Conservation (phyloP, 2,329 filamentous ascomycete genomes). For the Talaromyces sp. region DNA sequence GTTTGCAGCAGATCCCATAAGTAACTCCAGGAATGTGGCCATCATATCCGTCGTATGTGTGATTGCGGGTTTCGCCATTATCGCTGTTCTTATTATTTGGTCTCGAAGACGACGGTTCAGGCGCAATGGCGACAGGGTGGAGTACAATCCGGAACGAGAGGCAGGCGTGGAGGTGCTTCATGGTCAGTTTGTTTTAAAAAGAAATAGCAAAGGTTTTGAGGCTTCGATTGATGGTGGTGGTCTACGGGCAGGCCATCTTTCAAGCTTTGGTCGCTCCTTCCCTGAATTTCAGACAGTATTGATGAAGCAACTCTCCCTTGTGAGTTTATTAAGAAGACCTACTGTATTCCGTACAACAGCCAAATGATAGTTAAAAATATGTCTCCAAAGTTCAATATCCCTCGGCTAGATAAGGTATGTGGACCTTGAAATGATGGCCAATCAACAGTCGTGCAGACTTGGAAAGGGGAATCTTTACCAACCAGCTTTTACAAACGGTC, state of each 20-base stretch:
- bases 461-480: too few relatives aligned
- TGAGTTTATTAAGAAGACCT: background rate
- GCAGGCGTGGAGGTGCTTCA: background rate
- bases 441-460: background rate
- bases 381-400: background rate
- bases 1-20: background rate
- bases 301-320: background rate
- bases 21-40: background rate
- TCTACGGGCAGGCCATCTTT: background rate
- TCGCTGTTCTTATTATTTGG: background rate
- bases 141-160: slow-evolving; percentile 1
- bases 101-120: background rate
- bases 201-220: background rate
- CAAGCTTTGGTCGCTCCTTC: too few relatives aligned
- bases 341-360: background rate
- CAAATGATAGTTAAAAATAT: background rate
- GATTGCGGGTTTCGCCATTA: background rate
- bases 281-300: background rate
- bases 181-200: background rate
- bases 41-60: slow-evolving; percentile 6
- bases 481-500: too few relatives aligned
- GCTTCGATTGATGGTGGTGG: background rate
- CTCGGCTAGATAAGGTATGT: background rate
- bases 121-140: background rate
- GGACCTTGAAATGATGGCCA: background rate